Base-by-base conservation (phyloP, 768 basidiomycete genomes). In the Phanerochaete carnosa region DNA sequence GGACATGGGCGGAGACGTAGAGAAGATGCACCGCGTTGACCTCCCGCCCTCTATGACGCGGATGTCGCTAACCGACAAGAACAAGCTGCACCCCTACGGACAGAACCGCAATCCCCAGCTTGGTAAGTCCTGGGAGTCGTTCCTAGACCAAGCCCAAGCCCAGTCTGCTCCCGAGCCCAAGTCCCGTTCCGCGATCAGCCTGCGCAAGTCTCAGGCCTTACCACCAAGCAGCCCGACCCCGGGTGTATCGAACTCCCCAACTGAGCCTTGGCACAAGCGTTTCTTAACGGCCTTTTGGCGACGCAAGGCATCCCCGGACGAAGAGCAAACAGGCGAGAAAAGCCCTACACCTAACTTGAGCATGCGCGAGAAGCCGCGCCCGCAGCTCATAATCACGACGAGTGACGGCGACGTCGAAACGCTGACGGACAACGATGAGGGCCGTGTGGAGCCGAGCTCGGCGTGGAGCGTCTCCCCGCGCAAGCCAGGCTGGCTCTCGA, bases 201-300 rank as follows among this genome's bases (percentile, higher is more conserved):
- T 77, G 32, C 76, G 72, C 66, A 83, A 75, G 69, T 66, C 83
- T 23, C 32, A 74, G 77, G 70, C 75, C 79, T 25, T 64, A 83
- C 57, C 22, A 29, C 3, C n/a, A 45, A 47, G 13, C n/a, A 35
- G 32, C 51, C 47, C 47, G 12, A 13, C 19, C 29, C 28, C 9
- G 22, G 29, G 5, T 13, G 16, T 32, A n/a, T 78, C 81, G 12
- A 75, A 75, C 64, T 82, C 63, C 45, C 71, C 70, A 0, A 72
- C 70, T 35, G 75, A 78, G 25, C 39, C 60, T 3, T 64, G 60
- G 63, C 30, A 59, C n/a, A 49, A 49, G 60, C 56, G 61, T 39
- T 60, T 68, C 54, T 57, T 58, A 15, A 1, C 39, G 23, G 56
- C 57, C 45, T 55, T 69, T 30, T 66, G 69, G 32, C 52, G 30